Conservation (phyloP, 371 early-diverging fungal species). For the Mortierella sp. region DNA sequence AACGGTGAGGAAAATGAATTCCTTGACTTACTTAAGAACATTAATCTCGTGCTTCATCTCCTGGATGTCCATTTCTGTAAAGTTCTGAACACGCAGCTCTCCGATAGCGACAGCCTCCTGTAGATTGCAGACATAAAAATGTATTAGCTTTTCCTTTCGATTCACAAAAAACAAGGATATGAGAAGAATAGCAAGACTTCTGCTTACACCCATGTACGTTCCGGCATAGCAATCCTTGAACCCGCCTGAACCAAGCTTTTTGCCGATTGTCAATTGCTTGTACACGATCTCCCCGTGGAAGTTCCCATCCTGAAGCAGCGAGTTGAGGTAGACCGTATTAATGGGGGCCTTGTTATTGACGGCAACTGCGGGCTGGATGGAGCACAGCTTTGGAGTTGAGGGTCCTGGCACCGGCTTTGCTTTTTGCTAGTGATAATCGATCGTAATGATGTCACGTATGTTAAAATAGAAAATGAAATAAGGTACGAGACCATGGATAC, state of each 20-base stretch:
- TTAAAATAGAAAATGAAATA: background rate
- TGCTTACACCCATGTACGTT: constrained; percentile 70
- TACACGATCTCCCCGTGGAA: constrained; percentile 69
- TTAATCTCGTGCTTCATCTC: constrained; percentile 83
- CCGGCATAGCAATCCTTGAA: constrained; percentile 84
- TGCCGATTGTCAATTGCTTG: constrained; percentile 65
- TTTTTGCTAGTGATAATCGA: constrained; percentile 67
- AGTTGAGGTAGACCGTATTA: constrained; percentile 65
- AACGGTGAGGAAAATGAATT: too few relatives aligned
- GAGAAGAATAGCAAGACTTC: too few relatives aligned
- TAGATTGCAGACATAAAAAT: background rate
- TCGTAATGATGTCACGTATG: background rate
- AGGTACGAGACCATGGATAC: constrained; percentile 9
- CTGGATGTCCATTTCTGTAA: constrained; percentile 74
- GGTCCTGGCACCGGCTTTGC: constrained; percentile 77
- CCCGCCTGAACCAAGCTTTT: constrained; percentile 81
- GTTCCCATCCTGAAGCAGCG: constrained; percentile 59
- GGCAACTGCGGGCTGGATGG: constrained; percentile 56
- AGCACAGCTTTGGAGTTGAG: constrained; percentile 72
- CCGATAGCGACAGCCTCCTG: constrained; percentile 81
- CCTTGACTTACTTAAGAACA: constrained; percentile 75
- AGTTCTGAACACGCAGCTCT: constrained; percentile 73
- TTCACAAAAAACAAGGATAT: too few relatives aligned
- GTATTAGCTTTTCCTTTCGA: too few relatives aligned
- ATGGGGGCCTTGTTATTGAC: constrained; percentile 52